Evolutionary conservation across 2,329 filamentous ascomycete genomes (phyloP).

Genomic region (Penicillium sp.): DNA sequence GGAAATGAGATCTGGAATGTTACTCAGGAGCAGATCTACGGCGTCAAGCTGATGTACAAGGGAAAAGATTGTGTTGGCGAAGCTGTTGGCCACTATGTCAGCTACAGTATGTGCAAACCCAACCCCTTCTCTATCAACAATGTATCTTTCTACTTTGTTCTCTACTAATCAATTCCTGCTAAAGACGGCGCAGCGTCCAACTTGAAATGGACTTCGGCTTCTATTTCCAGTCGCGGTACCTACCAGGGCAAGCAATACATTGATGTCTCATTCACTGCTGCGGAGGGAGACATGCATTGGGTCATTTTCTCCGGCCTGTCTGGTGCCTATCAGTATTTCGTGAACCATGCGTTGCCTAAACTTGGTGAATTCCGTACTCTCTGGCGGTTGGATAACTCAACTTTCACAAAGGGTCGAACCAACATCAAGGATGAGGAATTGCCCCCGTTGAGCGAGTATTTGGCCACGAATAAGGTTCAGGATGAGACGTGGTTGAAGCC

Average conservation of each 20-base stretch:
- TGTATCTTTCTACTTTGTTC: not conserved
- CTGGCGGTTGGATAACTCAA: conserved; percentile 57
- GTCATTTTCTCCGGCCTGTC: conserved; percentile 56
- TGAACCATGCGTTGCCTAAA: conserved; percentile 56
- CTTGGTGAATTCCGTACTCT: conserved; percentile 60
- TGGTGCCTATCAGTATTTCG: conserved; percentile 63
- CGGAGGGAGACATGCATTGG: conserved; percentile 60
- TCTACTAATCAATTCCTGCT: not conserved
- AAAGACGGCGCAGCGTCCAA: conserved; percentile 56
- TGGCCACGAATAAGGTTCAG: conserved; percentile 56
- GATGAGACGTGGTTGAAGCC: conserved; percentile 60
- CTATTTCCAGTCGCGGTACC: conserved; percentile 48
- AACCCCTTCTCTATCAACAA: not conserved
- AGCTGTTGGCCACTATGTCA: conserved; percentile 53
- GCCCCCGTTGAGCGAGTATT: conserved; percentile 53
- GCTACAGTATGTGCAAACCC: conserved; percentile 47
- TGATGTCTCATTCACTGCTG: conserved; percentile 56
- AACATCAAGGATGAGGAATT: conserved; percentile 54
- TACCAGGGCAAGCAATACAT: conserved; percentile 46
- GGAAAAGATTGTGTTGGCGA: conserved; percentile 50
- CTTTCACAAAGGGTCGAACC: conserved; percentile 56
- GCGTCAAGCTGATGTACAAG: conserved; percentile 51
- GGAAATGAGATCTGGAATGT: conserved; percentile 53
- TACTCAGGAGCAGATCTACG: conserved; percentile 47
- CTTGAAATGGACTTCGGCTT: conserved; percentile 56